Conservation (phyloP, 495 filamentous ascomycete species). For the Podospora pseudocomata region DNA sequence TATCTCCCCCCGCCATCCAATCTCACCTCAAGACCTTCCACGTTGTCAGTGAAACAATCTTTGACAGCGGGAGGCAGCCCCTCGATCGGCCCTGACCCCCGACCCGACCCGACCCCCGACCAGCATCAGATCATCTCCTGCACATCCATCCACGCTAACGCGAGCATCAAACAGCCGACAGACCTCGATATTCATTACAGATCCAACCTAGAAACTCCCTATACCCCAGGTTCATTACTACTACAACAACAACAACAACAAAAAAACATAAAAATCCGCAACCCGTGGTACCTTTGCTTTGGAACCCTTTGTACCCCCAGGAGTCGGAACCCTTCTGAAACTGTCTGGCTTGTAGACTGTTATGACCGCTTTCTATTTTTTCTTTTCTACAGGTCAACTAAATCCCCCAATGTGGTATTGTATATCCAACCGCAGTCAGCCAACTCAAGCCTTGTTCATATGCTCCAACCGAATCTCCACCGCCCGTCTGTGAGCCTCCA, state of each 20-base stretch:
- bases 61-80: not conserved
- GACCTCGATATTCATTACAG: not conserved
- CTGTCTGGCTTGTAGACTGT: no score
- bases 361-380: not conserved
- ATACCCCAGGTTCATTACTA: not conserved
- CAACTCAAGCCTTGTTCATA: constrained; percentile 42
- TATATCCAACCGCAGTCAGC: not conserved
- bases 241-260: no score
- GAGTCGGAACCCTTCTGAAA: no score
- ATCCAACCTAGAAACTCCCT: not conserved
- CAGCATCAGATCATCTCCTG: not conserved
- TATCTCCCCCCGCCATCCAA: no score
- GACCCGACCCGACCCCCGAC: not conserved
- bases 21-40: no score
- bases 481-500: constrained; percentile 90
- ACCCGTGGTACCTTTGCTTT: no score
- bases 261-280: no score
- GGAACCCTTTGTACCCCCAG: no score
- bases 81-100: not conserved
- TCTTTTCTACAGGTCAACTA: not conserved
- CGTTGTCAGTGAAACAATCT: not conserved
- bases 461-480: constrained; percentile 79
- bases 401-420: not conserved
- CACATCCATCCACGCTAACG: not conserved
- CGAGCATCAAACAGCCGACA: not conserved